Base-by-base conservation (phyloP, 2,329 filamentous ascomycete genomes). In the Fusarium annulatum region DNA sequence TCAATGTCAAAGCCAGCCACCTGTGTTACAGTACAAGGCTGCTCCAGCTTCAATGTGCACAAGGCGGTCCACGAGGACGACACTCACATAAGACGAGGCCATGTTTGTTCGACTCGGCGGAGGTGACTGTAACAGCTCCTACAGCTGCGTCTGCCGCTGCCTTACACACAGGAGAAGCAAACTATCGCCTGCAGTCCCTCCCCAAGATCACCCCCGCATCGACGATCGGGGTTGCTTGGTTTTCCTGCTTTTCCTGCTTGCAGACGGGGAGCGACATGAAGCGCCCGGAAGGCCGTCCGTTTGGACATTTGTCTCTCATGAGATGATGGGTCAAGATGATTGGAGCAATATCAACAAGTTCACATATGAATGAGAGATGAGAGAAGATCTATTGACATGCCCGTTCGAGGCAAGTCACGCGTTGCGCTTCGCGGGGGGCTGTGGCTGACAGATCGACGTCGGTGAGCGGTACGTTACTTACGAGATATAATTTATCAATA, bases 361-460 rank as follows among this genome's bases (percentile, higher is more conserved):
- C 33, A 43, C 16, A 28, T 49, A 28, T 38, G 55, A 52, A 43
- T 55, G 67, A 63, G 61, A 58, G 46, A 59, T 43, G 67, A 68
- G 73, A 66, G 45, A 76, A 64, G 45, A 76, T 67, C 39, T 46
- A 30, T 42, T 16, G 58, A 73, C 62, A 77, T 76, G 59, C 58
- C 56, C 67, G 33, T 57, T 61, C 52, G 45, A 64, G 56, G 68
- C 61, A 64, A 70, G 72, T 77, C 75, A 77, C 72, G 76, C 55
- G 67, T 67, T 66, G 55, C 34, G 51, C 61, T 63, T 68, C 70
- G 67, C 57, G 72, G 75, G 75, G 72, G 64, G 64, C 57, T 69
- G 72, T 75, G 64, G 74, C 72, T 75, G 69, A 71, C 62, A 42
- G 73, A 71, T 67, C 61, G 62, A 64, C 63, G 42, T 62, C 67